Base-by-base conservation (phyloP, 176 grass and related monocot species). In the Zoysia pacifica region DNA sequence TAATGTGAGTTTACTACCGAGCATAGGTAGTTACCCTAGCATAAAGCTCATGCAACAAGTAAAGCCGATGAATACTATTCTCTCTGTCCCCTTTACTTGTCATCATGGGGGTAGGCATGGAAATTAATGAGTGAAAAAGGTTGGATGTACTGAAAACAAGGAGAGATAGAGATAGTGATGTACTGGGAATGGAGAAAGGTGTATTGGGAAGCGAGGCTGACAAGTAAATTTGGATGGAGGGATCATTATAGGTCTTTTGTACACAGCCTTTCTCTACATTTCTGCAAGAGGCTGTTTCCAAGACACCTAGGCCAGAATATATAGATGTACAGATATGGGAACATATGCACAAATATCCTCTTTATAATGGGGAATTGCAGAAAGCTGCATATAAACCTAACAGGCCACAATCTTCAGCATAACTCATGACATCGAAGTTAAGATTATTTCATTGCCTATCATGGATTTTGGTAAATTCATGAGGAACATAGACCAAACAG, bases 1-100 rank as follows among this genome's bases (percentile, higher is more conserved):
- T 28, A 28, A 28, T 16, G 4, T n/a, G 59, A 48, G 44, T 64
- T 48, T 36, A 51, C 60, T 77, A 46, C 48, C 65, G 45, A 53
- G 3, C 47, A 72, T 65, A 54, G 74, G 56, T 40, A 44, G 47
- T 58, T 61, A 64, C 48, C 56, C 48, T 70, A 85, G 67, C 20
- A 53, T 67, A 37, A 79, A 44, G 54, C 41, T 55, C 37, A 75
- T 52, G 6, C 48, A 76, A 86, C 43, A 76, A 53, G 55, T 56
- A 71, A 81, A 76, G 48, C 14, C 11, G 49, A 70, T 75, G 5
- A 8, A 58, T 16, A 58, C 6, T 58, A 58, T 61, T 28, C 28
- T 0, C 28, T 28, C 28, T 28, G 28, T 28, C 28, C 28, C 28
- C 28, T 28, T 28, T 28, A 28, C 28, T 28, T 28, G 28, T 28